phyloP scores from a whole-genome alignment of 805 yeast species.

The Starmerella vaccinii region DNA sequence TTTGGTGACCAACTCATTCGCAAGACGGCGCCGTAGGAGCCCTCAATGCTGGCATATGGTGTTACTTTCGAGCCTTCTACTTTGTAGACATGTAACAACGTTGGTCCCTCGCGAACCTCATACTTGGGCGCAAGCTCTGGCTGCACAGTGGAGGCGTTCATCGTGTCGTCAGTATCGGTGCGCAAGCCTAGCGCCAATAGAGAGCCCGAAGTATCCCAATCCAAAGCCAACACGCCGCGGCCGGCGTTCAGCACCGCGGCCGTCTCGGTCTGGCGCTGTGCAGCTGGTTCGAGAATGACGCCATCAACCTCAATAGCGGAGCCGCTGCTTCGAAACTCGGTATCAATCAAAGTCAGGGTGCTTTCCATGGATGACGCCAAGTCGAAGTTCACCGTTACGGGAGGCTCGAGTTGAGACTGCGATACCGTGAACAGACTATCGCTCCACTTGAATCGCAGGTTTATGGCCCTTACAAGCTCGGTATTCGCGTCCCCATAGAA shows the following conservation, averaged over 20 bases:
- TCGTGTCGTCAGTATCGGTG: conserved; percentile 28
- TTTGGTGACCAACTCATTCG: conserved; percentile 7
- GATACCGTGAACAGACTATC: conserved; percentile 37
- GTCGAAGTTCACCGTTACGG: background rate
- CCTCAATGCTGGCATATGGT: conserved; percentile 30
- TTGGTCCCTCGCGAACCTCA: background rate
- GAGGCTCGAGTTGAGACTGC: conserved; percentile 21
- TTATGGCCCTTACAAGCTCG: conserved; percentile 36
- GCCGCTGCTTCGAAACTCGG: background rate
- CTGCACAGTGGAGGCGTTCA: conserved; percentile 28
- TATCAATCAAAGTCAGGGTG: background rate
- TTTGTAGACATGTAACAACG: conserved; percentile 6
- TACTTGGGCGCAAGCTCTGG: background rate
- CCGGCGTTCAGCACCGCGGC: conserved; percentile 19
- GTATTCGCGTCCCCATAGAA: conserved; percentile 44
- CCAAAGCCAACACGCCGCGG: conserved; percentile 5
- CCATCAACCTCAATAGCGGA: conserved; percentile 10
- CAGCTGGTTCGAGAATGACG: conserved; percentile 8
- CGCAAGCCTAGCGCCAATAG: conserved; percentile 22
- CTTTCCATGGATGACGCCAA: background rate
- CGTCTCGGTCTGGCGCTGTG: background rate
- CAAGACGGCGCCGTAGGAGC: conserved; percentile 9
- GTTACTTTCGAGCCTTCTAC: conserved; percentile 31
- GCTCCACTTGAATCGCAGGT: conserved; percentile 44
- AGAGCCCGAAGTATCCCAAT: conserved; percentile 6